Conservation (phyloP, 768 basidiomycete species). For the Kondoa malvinella region DNA sequence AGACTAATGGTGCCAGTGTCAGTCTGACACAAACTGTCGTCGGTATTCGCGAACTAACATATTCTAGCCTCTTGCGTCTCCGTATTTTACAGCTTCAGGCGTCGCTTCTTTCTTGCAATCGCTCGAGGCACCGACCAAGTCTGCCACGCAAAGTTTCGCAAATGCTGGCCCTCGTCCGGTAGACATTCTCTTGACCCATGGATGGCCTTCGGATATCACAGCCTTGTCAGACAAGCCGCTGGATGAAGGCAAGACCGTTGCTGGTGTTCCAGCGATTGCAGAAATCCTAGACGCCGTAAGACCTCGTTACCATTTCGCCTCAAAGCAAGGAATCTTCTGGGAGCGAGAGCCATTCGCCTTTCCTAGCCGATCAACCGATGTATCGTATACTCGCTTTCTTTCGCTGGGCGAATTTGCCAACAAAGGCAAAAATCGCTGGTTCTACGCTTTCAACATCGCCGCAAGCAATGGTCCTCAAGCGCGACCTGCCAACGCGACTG, state of each 20-base stretch:
- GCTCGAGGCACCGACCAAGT: slow-evolving; percentile 35
- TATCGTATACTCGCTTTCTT: slow-evolving; percentile 54
- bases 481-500: slow-evolving; percentile 46
- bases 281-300: slow-evolving; percentile 37
- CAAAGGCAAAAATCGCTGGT: slow-evolving; percentile 70
- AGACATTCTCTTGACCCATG: slow-evolving; percentile 66
- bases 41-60: slow-evolving; percentile 4
- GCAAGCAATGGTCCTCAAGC: slow-evolving; percentile 36
- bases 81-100: slow-evolving; percentile 15
- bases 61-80: slow-evolving; percentile 13
- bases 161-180: slow-evolving; percentile 53
- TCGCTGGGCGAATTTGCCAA: slow-evolving; percentile 72
- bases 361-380: slow-evolving; percentile 29
- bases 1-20: background rate
- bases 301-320: slow-evolving; percentile 76
- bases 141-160: slow-evolving; percentile 39
- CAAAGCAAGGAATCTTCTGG: slow-evolving; percentile 65
- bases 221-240: slow-evolving; percentile 43
- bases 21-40: slow-evolving; percentile 42
- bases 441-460: slow-evolving; percentile 82
- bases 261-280: slow-evolving; percentile 27
- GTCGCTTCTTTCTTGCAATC: slow-evolving; percentile 22
- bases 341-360: slow-evolving; percentile 72
- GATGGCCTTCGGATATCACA: slow-evolving; percentile 53
- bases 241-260: slow-evolving; percentile 49